Evolutionary conservation across 1,284 basidiomycete species (phyloP).

Genomic region (Grifola frondosa): DNA sequence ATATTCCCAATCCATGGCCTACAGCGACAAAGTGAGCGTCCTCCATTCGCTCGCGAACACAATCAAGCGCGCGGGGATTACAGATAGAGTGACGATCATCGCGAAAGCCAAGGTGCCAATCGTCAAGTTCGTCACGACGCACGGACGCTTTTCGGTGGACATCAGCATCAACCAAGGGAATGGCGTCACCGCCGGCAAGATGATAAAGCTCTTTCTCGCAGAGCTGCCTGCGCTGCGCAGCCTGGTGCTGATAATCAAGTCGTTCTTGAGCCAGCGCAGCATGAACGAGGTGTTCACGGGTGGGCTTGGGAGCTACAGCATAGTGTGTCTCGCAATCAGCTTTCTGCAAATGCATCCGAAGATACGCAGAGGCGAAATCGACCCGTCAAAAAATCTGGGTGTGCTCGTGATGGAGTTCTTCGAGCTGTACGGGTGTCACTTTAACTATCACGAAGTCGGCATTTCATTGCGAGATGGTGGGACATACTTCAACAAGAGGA

Average conservation of each 20-base stretch:
- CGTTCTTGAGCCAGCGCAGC: conserved; percentile 84
- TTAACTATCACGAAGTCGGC: conserved; percentile 91
- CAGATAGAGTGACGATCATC: conserved; percentile 79
- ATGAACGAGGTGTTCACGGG: conserved; percentile 99
- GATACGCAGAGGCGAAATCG: conserved; percentile 84
- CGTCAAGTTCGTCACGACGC: conserved; percentile 85
- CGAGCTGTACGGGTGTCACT: conserved; percentile 90
- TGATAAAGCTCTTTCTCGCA: conserved; percentile 80
- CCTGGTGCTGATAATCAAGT: conserved; percentile 87
- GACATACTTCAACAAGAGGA: conserved; percentile 78
- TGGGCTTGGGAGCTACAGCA: conserved; percentile 91
- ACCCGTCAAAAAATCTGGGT: conserved; percentile 85
- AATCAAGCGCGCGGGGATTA: conserved; percentile 60
- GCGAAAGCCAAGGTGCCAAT: conserved; percentile 91
- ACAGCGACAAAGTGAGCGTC: conserved; percentile 56
- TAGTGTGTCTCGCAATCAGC: conserved; percentile 90
- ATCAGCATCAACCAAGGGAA: conserved; percentile 89
- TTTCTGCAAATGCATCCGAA: conserved; percentile 98
- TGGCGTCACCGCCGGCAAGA: conserved; percentile 78
- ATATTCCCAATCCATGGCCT: conserved; percentile 63
- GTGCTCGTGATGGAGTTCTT: conserved; percentile 95
- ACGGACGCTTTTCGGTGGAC: conserved; percentile 83
- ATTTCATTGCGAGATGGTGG: conserved; percentile 87
- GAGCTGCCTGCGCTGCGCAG: conserved; percentile 76
- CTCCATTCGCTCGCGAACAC: conserved; percentile 65